A percentile compares a stretch with the other conserved stretches of the same genome.
Evolutionary conservation across 2,329 filamentous ascomycete species (phyloP).

Genomic region (Ophiostoma sp.): DNA sequence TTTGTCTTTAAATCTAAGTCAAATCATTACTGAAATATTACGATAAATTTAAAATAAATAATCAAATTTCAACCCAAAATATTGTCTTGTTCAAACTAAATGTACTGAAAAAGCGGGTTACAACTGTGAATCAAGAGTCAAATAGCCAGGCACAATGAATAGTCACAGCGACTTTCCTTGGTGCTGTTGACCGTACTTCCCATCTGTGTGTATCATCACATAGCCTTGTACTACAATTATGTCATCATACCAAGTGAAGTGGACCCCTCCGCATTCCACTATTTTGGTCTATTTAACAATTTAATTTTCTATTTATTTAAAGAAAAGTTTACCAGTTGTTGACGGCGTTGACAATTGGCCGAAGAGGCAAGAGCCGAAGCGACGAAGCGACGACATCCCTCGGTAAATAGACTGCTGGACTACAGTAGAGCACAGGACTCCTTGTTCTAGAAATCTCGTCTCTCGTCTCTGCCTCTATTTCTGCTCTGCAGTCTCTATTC

Average conservation of each 20-base stretch:
- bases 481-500: neutral
- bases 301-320: slow-evolving; percentile 9
- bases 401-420: neutral
- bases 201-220: neutral
- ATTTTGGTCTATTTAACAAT: slow-evolving; percentile 1
- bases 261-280: slow-evolving; percentile 11
- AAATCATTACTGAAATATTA: too few species aligned
- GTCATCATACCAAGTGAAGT: slow-evolving; percentile 7
- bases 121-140: too few species aligned
- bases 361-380: neutral
- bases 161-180: too few species aligned
- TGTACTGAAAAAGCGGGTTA: too few species aligned
- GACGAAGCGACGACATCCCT: neutral
- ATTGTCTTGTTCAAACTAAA: too few species aligned
- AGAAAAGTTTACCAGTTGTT: slow-evolving; percentile 4
- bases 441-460: too few species aligned
- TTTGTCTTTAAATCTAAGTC: too few species aligned
- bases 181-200: neutral
- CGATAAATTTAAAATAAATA: too few species aligned
- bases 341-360: neutral
- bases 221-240: slow-evolving; percentile 1
- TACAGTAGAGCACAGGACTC: neutral
- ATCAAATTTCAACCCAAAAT: too few species aligned
- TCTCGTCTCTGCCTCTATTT: neutral
- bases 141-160: too few species aligned